phyloP scores from a whole-genome alignment of 2,329 filamentous ascomycete species.

The Metarhizium guizhouense region DNA sequence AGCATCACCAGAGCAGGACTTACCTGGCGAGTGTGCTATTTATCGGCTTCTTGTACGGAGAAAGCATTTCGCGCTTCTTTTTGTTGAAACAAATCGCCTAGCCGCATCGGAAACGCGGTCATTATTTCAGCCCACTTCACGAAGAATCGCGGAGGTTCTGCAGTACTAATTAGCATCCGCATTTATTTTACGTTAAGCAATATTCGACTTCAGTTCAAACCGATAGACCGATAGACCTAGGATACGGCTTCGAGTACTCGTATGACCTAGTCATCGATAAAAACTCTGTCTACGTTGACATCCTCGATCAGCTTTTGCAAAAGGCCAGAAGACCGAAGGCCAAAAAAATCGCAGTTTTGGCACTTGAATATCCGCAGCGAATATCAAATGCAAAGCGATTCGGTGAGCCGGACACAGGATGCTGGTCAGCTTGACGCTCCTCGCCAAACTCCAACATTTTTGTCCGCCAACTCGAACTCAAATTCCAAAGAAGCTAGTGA shows the following conservation, averaged over 20 bases:
- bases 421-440: neutral
- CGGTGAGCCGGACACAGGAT: neutral
- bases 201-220: no score
- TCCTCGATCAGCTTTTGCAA: no score
- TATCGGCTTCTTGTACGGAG: neutral
- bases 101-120: neutral
- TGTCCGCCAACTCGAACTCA: neutral
- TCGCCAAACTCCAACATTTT: neutral
- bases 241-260: no score
- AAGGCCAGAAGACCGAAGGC: no score
- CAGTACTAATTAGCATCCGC: no score
- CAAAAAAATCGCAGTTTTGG: neutral
- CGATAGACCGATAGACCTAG: no score
- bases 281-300: no score
- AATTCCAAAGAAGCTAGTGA: neutral
- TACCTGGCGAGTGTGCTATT: neutral
- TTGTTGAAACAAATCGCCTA: neutral
- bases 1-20: neutral
- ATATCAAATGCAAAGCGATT: neutral
- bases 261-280: no score
- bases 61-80: neutral
- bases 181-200: no score
- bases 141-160: neutral
- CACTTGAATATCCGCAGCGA: neutral
- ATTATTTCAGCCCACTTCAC: neutral